These are phyloP conservation scores for Zizania latifolia DNA, from an alignment of 176 grass and related monocot species.

Conservation along the genomic window DNA sequence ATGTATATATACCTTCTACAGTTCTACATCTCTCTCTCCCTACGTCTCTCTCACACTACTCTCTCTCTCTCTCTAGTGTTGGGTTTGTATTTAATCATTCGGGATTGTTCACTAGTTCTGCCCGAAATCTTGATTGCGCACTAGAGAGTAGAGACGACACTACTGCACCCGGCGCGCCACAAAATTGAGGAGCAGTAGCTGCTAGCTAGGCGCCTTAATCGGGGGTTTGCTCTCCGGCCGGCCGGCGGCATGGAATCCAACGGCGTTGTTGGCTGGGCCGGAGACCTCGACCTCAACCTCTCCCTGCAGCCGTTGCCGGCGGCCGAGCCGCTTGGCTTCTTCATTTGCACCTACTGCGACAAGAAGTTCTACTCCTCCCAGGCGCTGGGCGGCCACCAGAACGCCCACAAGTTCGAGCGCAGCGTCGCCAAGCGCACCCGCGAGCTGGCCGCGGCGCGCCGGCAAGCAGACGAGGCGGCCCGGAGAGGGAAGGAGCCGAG, in stretches of 20 bases:
- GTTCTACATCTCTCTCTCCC: no score
- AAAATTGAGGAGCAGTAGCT: no score
- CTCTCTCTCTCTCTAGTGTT: no score
- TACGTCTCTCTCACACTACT: no score
- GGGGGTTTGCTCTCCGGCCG: neutral
- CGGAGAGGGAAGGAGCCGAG: constrained; percentile 8
- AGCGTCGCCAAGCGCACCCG: constrained; percentile 53
- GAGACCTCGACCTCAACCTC: constrained; percentile 54
- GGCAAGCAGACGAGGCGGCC: neutral
- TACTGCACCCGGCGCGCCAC: no score
- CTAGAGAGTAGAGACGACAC: no score
- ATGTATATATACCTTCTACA: no score
- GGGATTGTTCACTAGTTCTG: no score
- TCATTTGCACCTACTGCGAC: constrained; percentile 78
- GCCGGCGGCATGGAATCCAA: constrained; percentile 24
- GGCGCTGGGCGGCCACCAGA: constrained; percentile 91
- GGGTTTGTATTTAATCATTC: no score
- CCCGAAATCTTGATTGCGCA: no score
- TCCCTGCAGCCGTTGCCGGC: constrained; percentile 40
- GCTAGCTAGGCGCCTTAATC: neutral
- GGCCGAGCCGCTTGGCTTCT: constrained; percentile 47
- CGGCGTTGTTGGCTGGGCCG: constrained; percentile 9
- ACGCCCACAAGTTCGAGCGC: constrained; percentile 86
- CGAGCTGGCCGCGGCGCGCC: constrained; percentile 36
- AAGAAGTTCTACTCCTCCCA: constrained; percentile 87